Evolutionary conservation across 1,139 yeast species (phyloP), one percentile per base, ranked within the genome.

Genomic region (Scheffersomyces lignicola): DNA sequence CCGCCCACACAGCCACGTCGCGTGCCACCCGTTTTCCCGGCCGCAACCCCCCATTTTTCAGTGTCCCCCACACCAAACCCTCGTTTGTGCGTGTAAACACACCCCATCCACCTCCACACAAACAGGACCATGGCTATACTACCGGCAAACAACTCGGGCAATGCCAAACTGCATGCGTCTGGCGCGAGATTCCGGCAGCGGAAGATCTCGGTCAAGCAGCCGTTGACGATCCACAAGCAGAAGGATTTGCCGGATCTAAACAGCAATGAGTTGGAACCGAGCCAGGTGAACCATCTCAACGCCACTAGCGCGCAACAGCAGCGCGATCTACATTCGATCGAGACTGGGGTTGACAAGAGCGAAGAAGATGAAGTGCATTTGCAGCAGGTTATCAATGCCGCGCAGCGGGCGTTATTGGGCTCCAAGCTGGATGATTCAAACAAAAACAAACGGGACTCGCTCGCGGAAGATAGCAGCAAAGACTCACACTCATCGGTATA

Each of bases 331-430:
- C 90, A 88, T 52, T 88, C 88, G 40, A 79, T 92, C 32, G 99
- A 92, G 52, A 92, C 98, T 5, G 99, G 99, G 60, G 98, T 92
- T 33, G 99, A 92, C 57, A 92, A 94, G 58, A 89, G 88, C 49
- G 99, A 92, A 60, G 98, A 92, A 61, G 95, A 88, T 55, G 98
- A 92, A 61, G 95, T 87, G 35, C 98, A 92, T 75, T 73, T 92
- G 45, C 96, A 90, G 58, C 90, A 86, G 43, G 97, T 92, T 29
- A 83, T 85, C 43, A 78, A 80, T 57, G 89, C 92, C 3, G 80
- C 88, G 3, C 80, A 78, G 41, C 75, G 82, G 22, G 84, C 83
- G 3, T 69, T 79, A 31, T 51, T 70, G 25, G 64, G 66, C 9
- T 56, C 70, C 2, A 57, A 57, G 11, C 25, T 29, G 29, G 29